Percentiles rank a stretch among this genome's conserved stretches.
Evolutionary conservation across 768 basidiomycete species (phyloP).

Genomic region (Porphyrellus cyaneotinctus): DNA sequence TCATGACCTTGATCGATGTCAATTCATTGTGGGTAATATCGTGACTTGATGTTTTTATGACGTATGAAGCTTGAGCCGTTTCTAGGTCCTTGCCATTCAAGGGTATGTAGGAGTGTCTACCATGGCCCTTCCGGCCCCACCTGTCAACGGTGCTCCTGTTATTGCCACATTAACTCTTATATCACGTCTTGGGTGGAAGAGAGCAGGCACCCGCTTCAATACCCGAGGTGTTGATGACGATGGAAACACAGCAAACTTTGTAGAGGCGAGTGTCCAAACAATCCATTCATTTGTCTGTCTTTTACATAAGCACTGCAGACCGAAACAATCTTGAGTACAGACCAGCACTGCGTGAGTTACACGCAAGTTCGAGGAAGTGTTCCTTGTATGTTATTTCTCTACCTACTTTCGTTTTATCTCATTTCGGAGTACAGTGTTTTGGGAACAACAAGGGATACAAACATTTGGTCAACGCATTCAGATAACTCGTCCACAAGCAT

Average conservation of each 20-base stretch:
- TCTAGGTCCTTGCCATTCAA: conserved; percentile 84
- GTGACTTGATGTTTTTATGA: conserved; percentile 8
- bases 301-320: conserved; percentile 49
- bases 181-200: conserved; percentile 87
- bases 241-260: conserved; percentile 93
- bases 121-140: conserved; percentile 71
- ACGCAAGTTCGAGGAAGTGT: conserved; percentile 94
- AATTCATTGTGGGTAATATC: conserved; percentile 67
- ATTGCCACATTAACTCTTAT: conserved; percentile 78
- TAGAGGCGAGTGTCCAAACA: conserved; percentile 58
- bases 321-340: conserved; percentile 84
- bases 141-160: conserved; percentile 65
- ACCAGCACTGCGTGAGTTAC: conserved; percentile 86
- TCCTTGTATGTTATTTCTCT: conserved; percentile 59
- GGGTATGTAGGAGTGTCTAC: conserved; percentile 86
- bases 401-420: conserved; percentile 4
- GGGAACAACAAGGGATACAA: conserved; percentile 96
- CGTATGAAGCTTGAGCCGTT: conserved; percentile 6
- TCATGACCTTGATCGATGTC: conserved; percentile 73
- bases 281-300: conserved; percentile 2
- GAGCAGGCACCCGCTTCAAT: conserved; percentile 96
- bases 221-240: conserved; percentile 95
- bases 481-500: conserved; percentile 91
- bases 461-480: conserved; percentile 94
- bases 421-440: conserved; percentile 65